Conservation (phyloP, 805 yeast genomes). For the Candida suzukii region DNA sequence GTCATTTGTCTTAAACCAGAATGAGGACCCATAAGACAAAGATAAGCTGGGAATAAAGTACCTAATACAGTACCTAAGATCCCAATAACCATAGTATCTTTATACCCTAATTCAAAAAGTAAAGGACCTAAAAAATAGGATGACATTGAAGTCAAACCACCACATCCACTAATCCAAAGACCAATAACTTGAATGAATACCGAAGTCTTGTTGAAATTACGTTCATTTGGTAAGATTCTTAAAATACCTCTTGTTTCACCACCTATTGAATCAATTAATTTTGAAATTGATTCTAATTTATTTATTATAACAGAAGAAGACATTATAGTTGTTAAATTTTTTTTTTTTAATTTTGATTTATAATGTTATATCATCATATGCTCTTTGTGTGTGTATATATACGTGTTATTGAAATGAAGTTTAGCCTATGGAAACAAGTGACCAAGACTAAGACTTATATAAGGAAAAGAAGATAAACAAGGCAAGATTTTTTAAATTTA, state of each 20-base stretch:
- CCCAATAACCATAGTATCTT: slow-evolving; percentile 56
- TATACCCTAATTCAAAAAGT: slow-evolving; percentile 61
- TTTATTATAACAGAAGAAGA: too few relatives aligned
- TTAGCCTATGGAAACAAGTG: too few relatives aligned
- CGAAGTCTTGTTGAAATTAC: slow-evolving; percentile 11
- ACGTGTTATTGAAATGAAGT: too few relatives aligned
- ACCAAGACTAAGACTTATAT: too few relatives aligned
- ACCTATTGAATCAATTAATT: slow-evolving; percentile 43
- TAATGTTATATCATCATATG: too few relatives aligned
- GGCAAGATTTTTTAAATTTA: too few relatives aligned
- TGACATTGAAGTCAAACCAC: slow-evolving; percentile 87
- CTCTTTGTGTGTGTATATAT: too few relatives aligned
- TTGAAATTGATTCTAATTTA: slow-evolving; percentile 15
- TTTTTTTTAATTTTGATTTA: too few relatives aligned
- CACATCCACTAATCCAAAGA: slow-evolving; percentile 80
- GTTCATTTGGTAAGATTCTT: slow-evolving; percentile 58
- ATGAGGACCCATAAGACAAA: slow-evolving; percentile 82
- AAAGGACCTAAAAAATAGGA: slow-evolving; percentile 73
- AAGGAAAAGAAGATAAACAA: too few relatives aligned
- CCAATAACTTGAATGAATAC: slow-evolving; percentile 46
- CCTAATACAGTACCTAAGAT: slow-evolving; percentile 61
- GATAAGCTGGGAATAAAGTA: slow-evolving; percentile 71
- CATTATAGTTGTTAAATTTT: too few relatives aligned
- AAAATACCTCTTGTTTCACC: slow-evolving; percentile 80
- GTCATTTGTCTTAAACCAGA: slow-evolving; percentile 91